These are phyloP conservation scores for Penicillium brevicompactum DNA, from an alignment of 2,329 filamentous ascomycete species.

Conservation along the genomic window DNA sequence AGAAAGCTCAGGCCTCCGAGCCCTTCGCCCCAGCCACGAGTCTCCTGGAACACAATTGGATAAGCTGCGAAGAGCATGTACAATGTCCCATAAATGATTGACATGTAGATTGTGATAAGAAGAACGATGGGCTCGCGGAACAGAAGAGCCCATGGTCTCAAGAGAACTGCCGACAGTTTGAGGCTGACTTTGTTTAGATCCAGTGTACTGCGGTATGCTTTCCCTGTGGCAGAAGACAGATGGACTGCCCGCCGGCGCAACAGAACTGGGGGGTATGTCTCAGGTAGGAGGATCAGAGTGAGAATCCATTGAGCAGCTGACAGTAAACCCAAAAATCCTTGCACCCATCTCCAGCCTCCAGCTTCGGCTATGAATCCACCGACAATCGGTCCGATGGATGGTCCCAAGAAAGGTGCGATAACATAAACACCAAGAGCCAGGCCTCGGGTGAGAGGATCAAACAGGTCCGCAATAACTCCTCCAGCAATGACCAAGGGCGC, in stretches of 20 bases:
- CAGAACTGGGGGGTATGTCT: slow-evolving; percentile 50
- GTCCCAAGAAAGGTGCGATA: slow-evolving; percentile 67
- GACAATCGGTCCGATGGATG: slow-evolving; percentile 63
- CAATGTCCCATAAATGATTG: slow-evolving; percentile 27
- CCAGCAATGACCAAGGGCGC: slow-evolving; percentile 64
- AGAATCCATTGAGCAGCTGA: slow-evolving; percentile 53
- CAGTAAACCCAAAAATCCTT: slow-evolving; percentile 64
- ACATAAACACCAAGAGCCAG: slow-evolving; percentile 66
- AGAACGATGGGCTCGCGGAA: slow-evolving; percentile 28
- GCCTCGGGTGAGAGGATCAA: slow-evolving; percentile 54
- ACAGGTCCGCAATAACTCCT: slow-evolving; percentile 63
- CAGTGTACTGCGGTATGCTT: slow-evolving; percentile 40
- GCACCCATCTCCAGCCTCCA: slow-evolving; percentile 69
- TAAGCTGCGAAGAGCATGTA: slow-evolving; percentile 56
- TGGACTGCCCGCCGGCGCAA: slow-evolving; percentile 50
- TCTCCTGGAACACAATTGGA: slow-evolving; percentile 45
- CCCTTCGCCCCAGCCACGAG: slow-evolving; percentile 48
- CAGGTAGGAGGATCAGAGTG: slow-evolving; percentile 26
- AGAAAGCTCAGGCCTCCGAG: slow-evolving; percentile 51
- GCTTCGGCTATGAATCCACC: slow-evolving; percentile 66
- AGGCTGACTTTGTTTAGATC: slow-evolving; percentile 42
- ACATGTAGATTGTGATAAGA: slow-evolving; percentile 24
- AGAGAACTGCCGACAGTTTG: slow-evolving; percentile 48
- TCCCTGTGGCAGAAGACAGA: slow-evolving; percentile 25
- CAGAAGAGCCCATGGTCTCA: slow-evolving; percentile 47